A percentile compares a stretch with the other conserved stretches of the same genome.
Evolutionary conservation across 768 basidiomycete genomes (phyloP).

Genomic region (Inosperma sp.): DNA sequence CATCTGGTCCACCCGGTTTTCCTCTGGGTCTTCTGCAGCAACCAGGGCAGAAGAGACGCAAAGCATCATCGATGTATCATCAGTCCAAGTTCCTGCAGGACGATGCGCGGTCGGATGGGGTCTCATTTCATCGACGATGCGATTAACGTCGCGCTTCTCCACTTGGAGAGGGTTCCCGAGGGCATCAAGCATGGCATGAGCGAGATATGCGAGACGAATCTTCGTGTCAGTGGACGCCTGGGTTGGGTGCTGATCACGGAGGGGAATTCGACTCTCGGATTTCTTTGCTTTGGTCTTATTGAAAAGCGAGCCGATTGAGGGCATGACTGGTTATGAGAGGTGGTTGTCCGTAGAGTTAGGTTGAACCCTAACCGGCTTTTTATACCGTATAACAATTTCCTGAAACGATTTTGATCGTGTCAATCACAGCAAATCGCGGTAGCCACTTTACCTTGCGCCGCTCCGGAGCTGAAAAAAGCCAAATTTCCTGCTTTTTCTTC

Average conservation of each 20-base stretch:
- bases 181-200: slow-evolving; percentile 42
- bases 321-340: background rate
- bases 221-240: slow-evolving; percentile 31
- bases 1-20: slow-evolving; percentile 29
- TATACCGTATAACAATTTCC: background rate
- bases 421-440: slow-evolving; percentile 1
- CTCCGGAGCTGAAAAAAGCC: background rate
- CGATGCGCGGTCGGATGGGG: slow-evolving; percentile 12
- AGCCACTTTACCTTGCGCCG: background rate
- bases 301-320: slow-evolving; percentile 5
- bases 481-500: no score
- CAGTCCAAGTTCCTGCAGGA: slow-evolving; percentile 43
- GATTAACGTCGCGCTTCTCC: slow-evolving; percentile 22
- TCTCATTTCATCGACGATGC: slow-evolving; percentile 2
- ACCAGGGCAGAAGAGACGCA: slow-evolving; percentile 41
- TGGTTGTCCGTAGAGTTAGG: background rate
- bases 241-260: slow-evolving; percentile 27
- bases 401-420: background rate
- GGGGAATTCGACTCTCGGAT: slow-evolving; percentile 2
- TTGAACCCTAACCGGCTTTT: background rate
- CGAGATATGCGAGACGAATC: slow-evolving; percentile 36
- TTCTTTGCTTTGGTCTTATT: background rate
- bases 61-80: slow-evolving; percentile 46
- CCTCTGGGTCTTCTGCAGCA: slow-evolving; percentile 24
- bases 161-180: slow-evolving; percentile 44